Evolutionary conservation across 2,329 filamentous ascomycete species (phyloP), one percentile per base, ranked within the genome.

Genomic region (Scleromitrula shiraiana): DNA sequence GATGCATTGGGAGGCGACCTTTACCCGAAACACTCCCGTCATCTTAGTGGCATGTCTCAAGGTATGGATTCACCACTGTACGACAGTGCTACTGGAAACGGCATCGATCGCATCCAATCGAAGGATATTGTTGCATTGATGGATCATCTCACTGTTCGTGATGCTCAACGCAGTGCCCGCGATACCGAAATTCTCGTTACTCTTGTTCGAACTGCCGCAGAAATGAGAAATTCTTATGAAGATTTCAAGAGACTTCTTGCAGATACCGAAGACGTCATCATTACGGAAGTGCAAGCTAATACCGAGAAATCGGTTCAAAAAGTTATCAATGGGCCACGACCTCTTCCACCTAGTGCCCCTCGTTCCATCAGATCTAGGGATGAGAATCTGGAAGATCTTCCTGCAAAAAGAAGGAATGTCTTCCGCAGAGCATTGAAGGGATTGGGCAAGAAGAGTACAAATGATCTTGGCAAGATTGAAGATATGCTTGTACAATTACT

Each of bases 101-200:
- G 89, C 27, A 85, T 95, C 44, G 90, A 97, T 56, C 78, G 84
- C 40, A 97, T 98, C 43, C 85, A 97, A 64, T 95, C 89, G 38
- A 93, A 94, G 68, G 93, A 98, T 62, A 94, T 98, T 59, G 85
- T 98, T 54, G 88, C 91, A 20, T 72, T 98, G 52, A 98, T 98
- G 93, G 91, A 98, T 64, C 93, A 98, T 67, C 82, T 98, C 53
- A 97, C 94, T 64, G 93, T 97, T 54, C 85, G 93, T 29, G 93
- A 98, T 69, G 93, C 91, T 33, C 91, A 97, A 68, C 83, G 93
- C 51, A 97, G 93, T 67, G 93, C 93, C 38, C 80, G 93, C 37
- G 93, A 98, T 61, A 97, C 93, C 0, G 93, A 98, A 67, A 96
- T 98, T 47, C 73, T 98, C 15, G 88, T 96, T 39, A 91, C 93